These are phyloP conservation scores for Gypsophila paniculata DNA, from an alignment of 179 eudicot species.

Conservation along the genomic window DNA sequence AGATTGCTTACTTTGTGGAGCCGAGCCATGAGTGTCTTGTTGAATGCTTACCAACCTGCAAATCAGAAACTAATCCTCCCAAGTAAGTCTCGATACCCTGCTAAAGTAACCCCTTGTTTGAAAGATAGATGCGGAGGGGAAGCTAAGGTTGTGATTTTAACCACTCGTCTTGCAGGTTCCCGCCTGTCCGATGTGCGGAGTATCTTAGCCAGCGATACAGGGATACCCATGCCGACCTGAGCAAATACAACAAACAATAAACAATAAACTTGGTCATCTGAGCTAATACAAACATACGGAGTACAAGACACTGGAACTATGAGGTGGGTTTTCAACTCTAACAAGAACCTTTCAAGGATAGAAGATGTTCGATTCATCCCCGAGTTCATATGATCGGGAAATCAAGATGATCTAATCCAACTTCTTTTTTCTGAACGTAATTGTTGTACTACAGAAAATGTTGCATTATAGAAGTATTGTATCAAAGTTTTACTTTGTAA, in stretches of 20 bases:
- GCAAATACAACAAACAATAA: conserved; percentile 38
- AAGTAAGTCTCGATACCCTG: conserved; percentile 41
- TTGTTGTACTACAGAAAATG: conserved; percentile 16
- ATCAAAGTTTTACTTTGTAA: neutral
- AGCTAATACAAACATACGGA: neutral
- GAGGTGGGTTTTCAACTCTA: no score
- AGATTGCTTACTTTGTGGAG: conserved; percentile 82
- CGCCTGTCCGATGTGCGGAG: conserved; percentile 57
- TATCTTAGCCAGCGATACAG: conserved; percentile 69
- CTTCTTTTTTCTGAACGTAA: neutral
- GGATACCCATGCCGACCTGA: conserved; percentile 65
- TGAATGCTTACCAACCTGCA: conserved; percentile 86
- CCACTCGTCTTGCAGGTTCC: conserved; percentile 43
- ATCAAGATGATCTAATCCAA: neutral
- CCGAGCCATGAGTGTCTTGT: conserved; percentile 78
- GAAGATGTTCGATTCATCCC: conserved; percentile 3
- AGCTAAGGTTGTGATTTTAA: neutral
- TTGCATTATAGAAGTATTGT: neutral
- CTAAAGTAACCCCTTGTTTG: neutral
- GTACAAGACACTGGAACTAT: neutral
- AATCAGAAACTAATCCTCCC: conserved; percentile 74
- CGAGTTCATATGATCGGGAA: neutral
- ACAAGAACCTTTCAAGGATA: neutral
- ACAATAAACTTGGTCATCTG: neutral
- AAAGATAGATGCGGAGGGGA: no score